Conservation (phyloP, 257 asterid genomes). For the Hygrophila difformis region DNA sequence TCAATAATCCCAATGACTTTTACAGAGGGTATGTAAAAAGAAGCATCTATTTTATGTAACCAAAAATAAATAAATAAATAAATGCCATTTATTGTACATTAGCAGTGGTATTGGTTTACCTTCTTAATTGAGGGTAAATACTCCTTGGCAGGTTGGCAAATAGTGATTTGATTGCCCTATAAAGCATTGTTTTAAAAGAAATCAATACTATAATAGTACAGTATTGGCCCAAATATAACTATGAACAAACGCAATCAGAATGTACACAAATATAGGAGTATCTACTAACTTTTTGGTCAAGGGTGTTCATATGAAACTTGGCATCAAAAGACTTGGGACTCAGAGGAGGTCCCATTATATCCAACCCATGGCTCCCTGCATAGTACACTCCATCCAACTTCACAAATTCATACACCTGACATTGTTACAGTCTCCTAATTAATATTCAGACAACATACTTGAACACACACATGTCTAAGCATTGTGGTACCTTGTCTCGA, state of each 20-base stretch:
- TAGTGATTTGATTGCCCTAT: slow-evolving; percentile 56
- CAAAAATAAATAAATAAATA: too few relatives aligned
- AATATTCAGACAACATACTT: too few relatives aligned
- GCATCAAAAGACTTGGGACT: slow-evolving; percentile 32
- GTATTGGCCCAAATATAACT: not conserved
- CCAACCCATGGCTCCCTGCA: slow-evolving; percentile 99
- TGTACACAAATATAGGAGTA: too few relatives aligned
- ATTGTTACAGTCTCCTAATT: too few relatives aligned
- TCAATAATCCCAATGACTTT: too few relatives aligned
- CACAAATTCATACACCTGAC: slow-evolving; percentile 69
- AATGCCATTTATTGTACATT: too few relatives aligned
- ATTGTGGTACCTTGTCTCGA: slow-evolving; percentile 51
- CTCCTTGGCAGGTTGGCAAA: slow-evolving; percentile 81
- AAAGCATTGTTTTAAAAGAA: not conserved
- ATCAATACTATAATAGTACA: not conserved
- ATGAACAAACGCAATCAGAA: too few relatives aligned
- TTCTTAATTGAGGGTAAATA: slow-evolving; percentile 51
- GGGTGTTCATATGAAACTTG: slow-evolving; percentile 36
- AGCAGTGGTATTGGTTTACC: slow-evolving; percentile 21
- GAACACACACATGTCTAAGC: not conserved
- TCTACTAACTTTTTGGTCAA: slow-evolving; percentile 26
- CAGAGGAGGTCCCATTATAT: slow-evolving; percentile 64
- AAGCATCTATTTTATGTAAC: not conserved
- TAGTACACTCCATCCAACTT: slow-evolving; percentile 67
- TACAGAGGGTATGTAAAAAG: too few relatives aligned